phyloP scores from a whole-genome alignment of 495 filamentous ascomycete genomes.

The Friedmanniomyces endolithicus region DNA sequence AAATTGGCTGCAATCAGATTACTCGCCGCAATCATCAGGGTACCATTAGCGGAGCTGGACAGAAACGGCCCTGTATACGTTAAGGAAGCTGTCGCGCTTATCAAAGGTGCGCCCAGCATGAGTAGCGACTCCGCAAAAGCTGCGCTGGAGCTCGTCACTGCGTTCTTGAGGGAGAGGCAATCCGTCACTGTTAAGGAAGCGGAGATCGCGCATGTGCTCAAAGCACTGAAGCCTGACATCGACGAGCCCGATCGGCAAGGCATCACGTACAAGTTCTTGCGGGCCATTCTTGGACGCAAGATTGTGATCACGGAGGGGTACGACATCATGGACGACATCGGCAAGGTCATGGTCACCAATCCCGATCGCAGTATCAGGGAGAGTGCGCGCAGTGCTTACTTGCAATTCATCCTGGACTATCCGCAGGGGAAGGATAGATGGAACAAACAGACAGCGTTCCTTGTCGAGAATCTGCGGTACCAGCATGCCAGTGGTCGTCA shows the following conservation, averaged over 20 bases:
- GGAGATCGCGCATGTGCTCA: conserved; percentile 71
- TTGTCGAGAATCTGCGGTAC: conserved; percentile 84
- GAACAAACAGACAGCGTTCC: conserved; percentile 76
- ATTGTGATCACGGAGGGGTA: conserved; percentile 79
- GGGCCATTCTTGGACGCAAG: conserved; percentile 70
- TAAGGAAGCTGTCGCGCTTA: conserved; percentile 65
- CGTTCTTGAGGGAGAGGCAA: conserved; percentile 69
- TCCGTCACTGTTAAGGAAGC: conserved; percentile 63
- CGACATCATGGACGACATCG: conserved; percentile 76
- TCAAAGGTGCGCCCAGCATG: conserved; percentile 64
- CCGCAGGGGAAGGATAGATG: conserved; percentile 80
- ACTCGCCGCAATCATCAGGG: conserved; percentile 71
- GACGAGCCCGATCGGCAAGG: conserved; percentile 86
- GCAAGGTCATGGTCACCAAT: conserved; percentile 92
- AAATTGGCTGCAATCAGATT: conserved; percentile 72
- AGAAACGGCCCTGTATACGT: conserved; percentile 64
- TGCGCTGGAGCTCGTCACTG: conserved; percentile 72
- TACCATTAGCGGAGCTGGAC: conserved; percentile 60
- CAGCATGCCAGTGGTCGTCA: conserved; percentile 74
- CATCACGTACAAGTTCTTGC: conserved; percentile 83
- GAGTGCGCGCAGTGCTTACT: conserved; percentile 73
- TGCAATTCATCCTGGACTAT: conserved; percentile 90
- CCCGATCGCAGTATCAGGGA: conserved; percentile 76
- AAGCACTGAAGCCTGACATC: conserved; percentile 73
- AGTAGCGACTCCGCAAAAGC: conserved; percentile 72